Conservation (phyloP, 768 basidiomycete species). For the Ramaria sp. region DNA sequence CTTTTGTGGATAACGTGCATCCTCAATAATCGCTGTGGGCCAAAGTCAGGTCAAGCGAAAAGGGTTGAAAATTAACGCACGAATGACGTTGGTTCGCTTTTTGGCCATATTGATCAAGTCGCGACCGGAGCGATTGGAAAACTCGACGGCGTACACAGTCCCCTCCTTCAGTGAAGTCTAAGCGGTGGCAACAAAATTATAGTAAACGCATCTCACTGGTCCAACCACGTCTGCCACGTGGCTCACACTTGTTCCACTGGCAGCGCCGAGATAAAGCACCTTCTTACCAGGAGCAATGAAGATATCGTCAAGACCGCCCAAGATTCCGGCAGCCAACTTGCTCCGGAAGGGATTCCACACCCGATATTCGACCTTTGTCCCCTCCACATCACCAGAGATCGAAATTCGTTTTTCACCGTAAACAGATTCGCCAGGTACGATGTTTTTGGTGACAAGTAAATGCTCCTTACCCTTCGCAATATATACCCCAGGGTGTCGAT, state of each 20-base stretch:
- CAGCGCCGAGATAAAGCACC: slow-evolving; percentile 96
- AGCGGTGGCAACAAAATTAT: slow-evolving; percentile 7
- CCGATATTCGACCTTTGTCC: slow-evolving; percentile 89
- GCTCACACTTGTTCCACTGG: slow-evolving; percentile 94
- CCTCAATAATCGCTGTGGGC: slow-evolving; percentile 86
- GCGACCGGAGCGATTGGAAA: slow-evolving; percentile 91
- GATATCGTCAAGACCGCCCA: slow-evolving; percentile 90
- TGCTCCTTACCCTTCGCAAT: slow-evolving; percentile 97
- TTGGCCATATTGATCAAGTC: slow-evolving; percentile 99
- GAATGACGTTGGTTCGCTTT: slow-evolving; percentile 97
- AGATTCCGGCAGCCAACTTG: slow-evolving; percentile 93
- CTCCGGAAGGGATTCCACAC: slow-evolving; percentile 99
- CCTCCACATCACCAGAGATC: slow-evolving; percentile 55
- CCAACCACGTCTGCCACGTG: slow-evolving; percentile 99
- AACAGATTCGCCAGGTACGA: slow-evolving; percentile 94
- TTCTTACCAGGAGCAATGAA: slow-evolving; percentile 90
- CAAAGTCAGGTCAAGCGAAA: neutral
- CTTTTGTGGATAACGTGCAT: slow-evolving; percentile 91
- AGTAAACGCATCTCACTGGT: slow-evolving; percentile 46
- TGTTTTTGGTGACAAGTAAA: slow-evolving; percentile 93
- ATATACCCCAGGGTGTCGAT: slow-evolving; percentile 90
- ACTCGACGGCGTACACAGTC: slow-evolving; percentile 96
- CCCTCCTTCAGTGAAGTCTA: slow-evolving; percentile 53
- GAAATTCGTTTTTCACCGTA: slow-evolving; percentile 98
- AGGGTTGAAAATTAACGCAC: slow-evolving; percentile 36